Conservation (phyloP, 1,139 yeast genomes). For the Candida sp. region DNA sequence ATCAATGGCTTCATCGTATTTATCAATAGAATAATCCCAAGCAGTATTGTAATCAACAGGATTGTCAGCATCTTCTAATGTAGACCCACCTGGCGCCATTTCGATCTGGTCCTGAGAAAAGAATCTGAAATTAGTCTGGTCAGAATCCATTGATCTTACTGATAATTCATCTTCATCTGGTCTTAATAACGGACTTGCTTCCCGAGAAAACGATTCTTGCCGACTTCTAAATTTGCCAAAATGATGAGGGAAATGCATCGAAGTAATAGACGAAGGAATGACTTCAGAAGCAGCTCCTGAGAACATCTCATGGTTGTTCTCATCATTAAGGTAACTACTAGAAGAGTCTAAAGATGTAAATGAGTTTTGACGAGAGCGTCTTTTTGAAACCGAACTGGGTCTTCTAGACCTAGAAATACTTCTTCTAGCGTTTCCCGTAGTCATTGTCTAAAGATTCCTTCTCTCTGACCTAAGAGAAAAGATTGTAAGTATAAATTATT, state of each 20-base stretch:
- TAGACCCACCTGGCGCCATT: slow-evolving; percentile 84
- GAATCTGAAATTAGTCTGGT: slow-evolving; percentile 58
- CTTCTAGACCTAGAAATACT: slow-evolving; percentile 11
- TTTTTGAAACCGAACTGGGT: slow-evolving; percentile 26
- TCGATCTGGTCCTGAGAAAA: slow-evolving; percentile 83
- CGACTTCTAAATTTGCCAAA: slow-evolving; percentile 31
- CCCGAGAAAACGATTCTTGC: slow-evolving; percentile 25
- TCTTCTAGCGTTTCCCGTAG: slow-evolving; percentile 5
- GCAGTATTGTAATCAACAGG: slow-evolving; percentile 63
- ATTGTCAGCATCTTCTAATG: slow-evolving; percentile 57
- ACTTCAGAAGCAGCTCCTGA: slow-evolving; percentile 90
- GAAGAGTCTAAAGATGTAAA: slow-evolving; percentile 36
- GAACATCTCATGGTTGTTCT: slow-evolving; percentile 66
- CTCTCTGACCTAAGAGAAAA: neutral
- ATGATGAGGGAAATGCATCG: slow-evolving; percentile 75
- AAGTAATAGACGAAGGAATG: slow-evolving; percentile 85
- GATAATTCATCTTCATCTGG: slow-evolving; percentile 23
- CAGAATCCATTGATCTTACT: slow-evolving; percentile 27
- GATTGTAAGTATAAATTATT: neutral
- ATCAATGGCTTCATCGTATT: slow-evolving; percentile 36
- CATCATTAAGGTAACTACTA: slow-evolving; percentile 32
- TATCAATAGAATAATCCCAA: slow-evolving; percentile 58
- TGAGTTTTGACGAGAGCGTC: slow-evolving; percentile 32
- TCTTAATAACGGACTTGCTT: slow-evolving; percentile 35
- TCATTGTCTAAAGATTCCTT: neutral